Evolutionary conservation across 495 filamentous ascomycete genomes (phyloP), one percentile per base, ranked within the genome.

Genomic region (Xylona heveae): DNA sequence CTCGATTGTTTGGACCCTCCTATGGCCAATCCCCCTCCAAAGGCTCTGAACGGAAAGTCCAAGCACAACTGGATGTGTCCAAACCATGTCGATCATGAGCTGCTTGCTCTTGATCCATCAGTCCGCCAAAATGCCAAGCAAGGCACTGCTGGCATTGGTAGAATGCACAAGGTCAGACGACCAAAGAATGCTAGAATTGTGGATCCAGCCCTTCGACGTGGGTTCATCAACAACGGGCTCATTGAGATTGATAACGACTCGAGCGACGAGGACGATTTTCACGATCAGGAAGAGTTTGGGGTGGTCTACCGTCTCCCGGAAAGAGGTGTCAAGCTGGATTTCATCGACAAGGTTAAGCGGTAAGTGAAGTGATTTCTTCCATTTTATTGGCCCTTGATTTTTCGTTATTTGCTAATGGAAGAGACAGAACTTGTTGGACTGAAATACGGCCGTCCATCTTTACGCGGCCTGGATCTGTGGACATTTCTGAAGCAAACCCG

Each of bases 1-100:
- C 55, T 94, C 10, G 85, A 95, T 53, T 97, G 88, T 51, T 54
- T 88, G 10, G 69, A 83, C 46, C 78, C 81, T 2, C 90, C 90
- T 18, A 47, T 84, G 46, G 71, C 83, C 18, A 64, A 70, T 30
- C 77, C 79, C 9, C 84, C 85, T 3, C 48, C 32, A 58, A 58
- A 31, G 43, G 44, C 20, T 37, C 32, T 25, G 42, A 52, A 54
- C 16, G 52, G 53, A 45, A 62, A 50, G 38, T 36, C 57, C 4
- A 58, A 69, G 28, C 59, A 67, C 31, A 74, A 67, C 18, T 97
- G 82, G 82, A 74, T 69, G 57, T 97, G 88, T 43, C 85, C 88
- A 37, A 71, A 71, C 44, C 88, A 97, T 50, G 60, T 75, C 21
- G 76, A 81, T 28, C 58, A 70, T 24, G 64, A 70, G 21, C 47